Conservation (phyloP, 768 basidiomycete genomes). For the Russula sp. region DNA sequence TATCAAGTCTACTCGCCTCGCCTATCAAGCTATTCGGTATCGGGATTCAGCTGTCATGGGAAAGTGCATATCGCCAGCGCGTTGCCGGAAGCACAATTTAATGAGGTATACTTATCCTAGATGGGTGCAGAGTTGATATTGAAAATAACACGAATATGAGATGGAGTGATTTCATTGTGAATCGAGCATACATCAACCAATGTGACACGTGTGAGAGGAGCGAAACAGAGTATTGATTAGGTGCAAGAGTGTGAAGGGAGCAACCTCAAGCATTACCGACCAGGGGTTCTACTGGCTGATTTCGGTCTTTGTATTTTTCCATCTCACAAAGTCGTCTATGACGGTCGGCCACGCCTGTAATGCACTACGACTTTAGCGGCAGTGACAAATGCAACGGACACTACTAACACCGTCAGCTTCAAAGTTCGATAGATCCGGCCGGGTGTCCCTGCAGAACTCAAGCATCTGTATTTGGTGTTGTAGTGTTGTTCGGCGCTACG, state of each 20-base stretch:
- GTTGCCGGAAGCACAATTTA: background rate
- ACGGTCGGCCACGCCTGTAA: slow-evolving; percentile 76
- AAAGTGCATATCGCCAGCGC: background rate
- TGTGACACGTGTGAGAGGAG: slow-evolving; percentile 8
- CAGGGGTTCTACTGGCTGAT: background rate
- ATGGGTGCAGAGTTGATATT: background rate
- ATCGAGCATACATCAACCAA: background rate
- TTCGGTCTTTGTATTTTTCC: slow-evolving; percentile 43
- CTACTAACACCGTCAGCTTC: slow-evolving; percentile 63
- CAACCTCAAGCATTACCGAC: slow-evolving; percentile 1
- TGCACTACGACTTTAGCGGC: background rate
- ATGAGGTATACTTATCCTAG: background rate
- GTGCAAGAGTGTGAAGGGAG: background rate
- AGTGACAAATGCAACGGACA: slow-evolving; percentile 26
- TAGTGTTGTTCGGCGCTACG: background rate
- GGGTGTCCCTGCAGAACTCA: slow-evolving; percentile 66
- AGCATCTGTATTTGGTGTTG: slow-evolving; percentile 45
- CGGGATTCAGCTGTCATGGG: background rate
- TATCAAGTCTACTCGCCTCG: background rate
- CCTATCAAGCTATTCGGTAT: background rate
- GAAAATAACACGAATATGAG: background rate
- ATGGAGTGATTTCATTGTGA: background rate
- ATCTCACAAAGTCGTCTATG: slow-evolving; percentile 70
- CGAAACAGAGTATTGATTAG: background rate
- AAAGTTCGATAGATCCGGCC: slow-evolving; percentile 56